phyloP scores from a whole-genome alignment of 257 asterid species.

The Knoxia roxburghii region DNA sequence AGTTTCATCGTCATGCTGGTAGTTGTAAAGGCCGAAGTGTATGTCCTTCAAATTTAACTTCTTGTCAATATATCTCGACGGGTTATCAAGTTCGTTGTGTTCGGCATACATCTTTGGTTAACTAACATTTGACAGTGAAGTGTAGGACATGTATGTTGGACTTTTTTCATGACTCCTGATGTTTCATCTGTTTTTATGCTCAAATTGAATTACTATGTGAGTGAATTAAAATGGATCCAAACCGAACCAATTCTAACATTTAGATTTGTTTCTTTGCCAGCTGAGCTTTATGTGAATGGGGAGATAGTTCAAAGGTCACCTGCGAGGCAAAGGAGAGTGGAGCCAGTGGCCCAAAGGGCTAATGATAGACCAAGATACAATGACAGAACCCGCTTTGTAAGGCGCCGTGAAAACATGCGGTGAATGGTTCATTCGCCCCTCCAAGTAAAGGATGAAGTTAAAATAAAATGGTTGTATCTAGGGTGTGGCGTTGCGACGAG shows the following conservation, averaged over 20 bases:
- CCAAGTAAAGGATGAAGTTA: background rate
- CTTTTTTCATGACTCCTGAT: too few relatives aligned
- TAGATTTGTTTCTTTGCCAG: slow-evolving; percentile 30
- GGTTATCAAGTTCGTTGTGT: too few relatives aligned
- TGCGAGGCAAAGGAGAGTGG: slow-evolving; percentile 92
- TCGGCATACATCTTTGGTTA: background rate
- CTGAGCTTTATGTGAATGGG: slow-evolving; percentile 83
- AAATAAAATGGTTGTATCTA: slow-evolving; percentile 8
- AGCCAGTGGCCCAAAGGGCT: slow-evolving; percentile 87
- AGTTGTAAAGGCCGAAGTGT: background rate
- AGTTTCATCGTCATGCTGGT: background rate
- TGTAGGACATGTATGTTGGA: background rate
- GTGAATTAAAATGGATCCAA: background rate
- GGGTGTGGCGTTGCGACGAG: background rate
- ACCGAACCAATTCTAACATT: background rate
- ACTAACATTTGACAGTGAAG: background rate
- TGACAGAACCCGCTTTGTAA: slow-evolving; percentile 74
- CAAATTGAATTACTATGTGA: background rate
- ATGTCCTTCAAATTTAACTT: background rate
- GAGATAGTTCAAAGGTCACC: slow-evolving; percentile 94
- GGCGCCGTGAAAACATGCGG: slow-evolving; percentile 69
- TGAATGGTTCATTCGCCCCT: slow-evolving; percentile 22
- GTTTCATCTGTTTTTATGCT: too few relatives aligned
- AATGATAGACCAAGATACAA: slow-evolving; percentile 92
- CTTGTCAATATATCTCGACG: too few relatives aligned